A percentile compares a stretch with the other conserved stretches of the same genome.
Evolutionary conservation across 1,284 basidiomycete genomes (phyloP).

Genomic region (Sanghuangporus sanghuang): DNA sequence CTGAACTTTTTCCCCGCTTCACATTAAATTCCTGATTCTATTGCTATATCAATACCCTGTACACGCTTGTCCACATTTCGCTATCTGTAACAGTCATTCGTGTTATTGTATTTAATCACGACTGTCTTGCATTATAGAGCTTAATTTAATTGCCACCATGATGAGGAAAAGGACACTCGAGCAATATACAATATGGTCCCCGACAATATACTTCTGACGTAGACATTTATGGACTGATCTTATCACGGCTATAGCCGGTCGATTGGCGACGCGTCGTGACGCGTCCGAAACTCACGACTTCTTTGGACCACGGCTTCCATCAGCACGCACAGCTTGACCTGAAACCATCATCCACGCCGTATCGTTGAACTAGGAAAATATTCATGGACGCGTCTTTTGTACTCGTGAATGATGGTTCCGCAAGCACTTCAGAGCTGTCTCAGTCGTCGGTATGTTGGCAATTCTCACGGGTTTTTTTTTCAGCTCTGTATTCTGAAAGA

Average conservation of each 20-base stretch:
- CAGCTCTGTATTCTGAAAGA: background rate
- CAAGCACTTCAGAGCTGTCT: background rate
- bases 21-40: background rate
- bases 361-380: background rate
- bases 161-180: too few relatives aligned
- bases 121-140: too few relatives aligned
- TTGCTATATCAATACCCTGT: background rate
- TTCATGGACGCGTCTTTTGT: slow-evolving; percentile 15
- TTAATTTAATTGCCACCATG: too few relatives aligned
- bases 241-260: background rate
- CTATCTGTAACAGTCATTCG: background rate
- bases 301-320: background rate
- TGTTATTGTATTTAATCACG: too few relatives aligned
- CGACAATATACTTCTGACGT: too few relatives aligned
- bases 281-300: background rate
- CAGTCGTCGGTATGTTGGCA: background rate
- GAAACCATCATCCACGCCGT: background rate
- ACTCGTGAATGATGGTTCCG: background rate
- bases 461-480: background rate
- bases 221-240: too few relatives aligned
- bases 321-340: background rate
- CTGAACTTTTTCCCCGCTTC: background rate
- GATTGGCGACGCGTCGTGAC: background rate
- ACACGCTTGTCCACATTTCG: background rate
- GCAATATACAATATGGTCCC: too few relatives aligned